phyloP scores from a whole-genome alignment of 129 eudicot species.

The carrot (Daucus carota) region DH1_v3.0 NC_030382.2:48932001-48932500 shows the following conservation, averaged over 20 bases:
- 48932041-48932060: slow-evolving; percentile 72
- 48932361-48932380: slow-evolving; percentile 83
- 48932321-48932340: slow-evolving; percentile 81
- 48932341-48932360: slow-evolving; percentile 87
- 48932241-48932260: slow-evolving; percentile 56
- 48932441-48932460: neutral
- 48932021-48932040: slow-evolving; percentile 80
- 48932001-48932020: slow-evolving; percentile 63
- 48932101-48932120: slow-evolving; percentile 74
- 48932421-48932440: slow-evolving; percentile 3
- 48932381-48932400: neutral
- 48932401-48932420: neutral
- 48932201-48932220: slow-evolving; percentile 14
- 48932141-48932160: slow-evolving; percentile 68
- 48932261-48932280: slow-evolving; percentile 66
- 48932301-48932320: slow-evolving; percentile 52
- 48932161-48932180: slow-evolving; percentile 83
- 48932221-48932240: slow-evolving; percentile 46
- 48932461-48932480: neutral
- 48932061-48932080: slow-evolving; percentile 80
- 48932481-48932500: neutral
- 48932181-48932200: slow-evolving; percentile 54
- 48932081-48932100: slow-evolving; percentile 73
- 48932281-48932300: slow-evolving; percentile 49
- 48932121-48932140: slow-evolving; percentile 62